phyloP scores from a whole-genome alignment of 2,329 filamentous ascomycete species.

The Aulographum hederae region DNA sequence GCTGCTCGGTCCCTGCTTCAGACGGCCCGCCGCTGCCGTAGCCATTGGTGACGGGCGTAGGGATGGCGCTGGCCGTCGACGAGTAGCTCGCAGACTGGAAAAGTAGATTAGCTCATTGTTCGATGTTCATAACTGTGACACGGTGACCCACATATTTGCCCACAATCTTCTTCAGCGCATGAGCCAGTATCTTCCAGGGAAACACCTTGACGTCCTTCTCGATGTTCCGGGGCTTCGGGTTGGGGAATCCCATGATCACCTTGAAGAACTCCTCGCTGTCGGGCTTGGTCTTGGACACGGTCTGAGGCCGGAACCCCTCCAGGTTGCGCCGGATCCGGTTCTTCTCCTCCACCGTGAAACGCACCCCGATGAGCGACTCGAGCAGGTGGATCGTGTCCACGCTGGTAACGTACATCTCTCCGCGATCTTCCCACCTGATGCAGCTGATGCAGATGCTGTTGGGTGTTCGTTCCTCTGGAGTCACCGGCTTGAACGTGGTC shows the following conservation, averaged over 20 bases:
- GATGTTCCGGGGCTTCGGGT: constrained; percentile 90
- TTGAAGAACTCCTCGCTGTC: constrained; percentile 98
- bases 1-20: constrained; percentile 28
- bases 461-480: constrained; percentile 58
- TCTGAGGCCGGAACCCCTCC: constrained; percentile 81
- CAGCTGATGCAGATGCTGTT: constrained; percentile 93
- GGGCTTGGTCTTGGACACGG: constrained; percentile 78
- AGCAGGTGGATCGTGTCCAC: constrained; percentile 94
- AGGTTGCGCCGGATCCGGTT: constrained; percentile 92
- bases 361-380: constrained; percentile 69
- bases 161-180: constrained; percentile 93
- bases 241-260: constrained; percentile 93
- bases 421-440: constrained; percentile 89
- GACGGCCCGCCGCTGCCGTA: constrained; percentile 21
- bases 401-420: constrained; percentile 83
- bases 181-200: constrained; percentile 76
- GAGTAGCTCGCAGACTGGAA: constrained; percentile 47
- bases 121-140: constrained; percentile 10
- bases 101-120: constrained; percentile 13
- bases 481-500: constrained; percentile 61
- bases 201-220: constrained; percentile 99
- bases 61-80: constrained; percentile 37
- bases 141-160: constrained; percentile 63
- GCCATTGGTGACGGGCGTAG: constrained; percentile 12
- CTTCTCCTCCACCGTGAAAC: constrained; percentile 95